Base-by-base conservation (phyloP, 140 eudicot genomes). In the Cichorium intybus region DNA sequence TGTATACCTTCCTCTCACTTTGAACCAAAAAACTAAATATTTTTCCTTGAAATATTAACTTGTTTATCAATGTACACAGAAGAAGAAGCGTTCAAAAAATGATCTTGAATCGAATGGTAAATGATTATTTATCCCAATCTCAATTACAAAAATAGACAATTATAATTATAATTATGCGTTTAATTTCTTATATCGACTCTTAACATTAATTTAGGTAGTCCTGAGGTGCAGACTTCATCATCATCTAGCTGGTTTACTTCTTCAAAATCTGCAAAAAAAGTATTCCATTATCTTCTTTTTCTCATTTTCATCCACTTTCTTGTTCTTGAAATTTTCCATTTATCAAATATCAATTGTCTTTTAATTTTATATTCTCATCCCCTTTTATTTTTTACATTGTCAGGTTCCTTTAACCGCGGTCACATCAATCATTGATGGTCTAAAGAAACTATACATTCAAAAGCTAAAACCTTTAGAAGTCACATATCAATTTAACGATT, bases 231-330 rank as follows among this genome's bases (percentile, higher is more conserved):
- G 50, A 45, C 80, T 26, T 79, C 95, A 49, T 70, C 83, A 28
- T 63, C 95, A 29, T 77, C 92, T 68, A 47, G 68, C 43, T 77
- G 82, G 82, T 77, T 92, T 72, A 70, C 92, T 52, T 87, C 96
- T 17, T 24, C 95, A 60, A 88, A 79, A 76, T 92, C 99, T 56
- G 90, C 88, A 16, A 92, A 85, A 78, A 88, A 92, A 93, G 99
- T 72, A 62, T 8, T 27, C 39, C 15, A 15, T 64, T 17, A 18
- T 48, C 43, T 69, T 35, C 21, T 46, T 46, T 5, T 24, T n/a
- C 43, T 18, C 11, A 10, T 41, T 26, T 15, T 54, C 5, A 18
- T 27, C 15, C 21, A 12, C 2, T 62, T 17, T 43, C 45, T 21
- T 18, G 47, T 24, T 62, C 48, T 37, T 51, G 23, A 62, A 35